phyloP scores from a whole-genome alignment of 1,139 yeast genomes.

The Blastobotrys malaysiensis region DNA sequence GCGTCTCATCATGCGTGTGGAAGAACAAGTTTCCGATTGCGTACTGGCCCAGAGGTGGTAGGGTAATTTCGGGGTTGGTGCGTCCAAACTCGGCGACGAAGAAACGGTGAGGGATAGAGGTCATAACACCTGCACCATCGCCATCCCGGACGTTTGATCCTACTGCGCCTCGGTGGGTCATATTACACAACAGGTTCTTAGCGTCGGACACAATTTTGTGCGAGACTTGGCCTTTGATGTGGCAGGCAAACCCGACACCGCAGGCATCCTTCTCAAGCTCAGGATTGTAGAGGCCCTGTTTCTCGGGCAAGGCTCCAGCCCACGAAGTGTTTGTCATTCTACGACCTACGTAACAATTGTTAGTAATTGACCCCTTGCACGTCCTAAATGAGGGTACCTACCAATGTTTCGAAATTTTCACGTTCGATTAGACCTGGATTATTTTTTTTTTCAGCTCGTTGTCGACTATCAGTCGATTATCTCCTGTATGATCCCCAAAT shows the following conservation, averaged over 20 bases:
- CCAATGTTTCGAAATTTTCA: background rate
- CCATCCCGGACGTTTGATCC: constrained; percentile 94
- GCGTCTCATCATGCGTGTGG: constrained; percentile 65
- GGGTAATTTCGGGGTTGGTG: constrained; percentile 44
- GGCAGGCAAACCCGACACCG: constrained; percentile 97
- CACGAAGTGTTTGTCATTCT: constrained; percentile 71
- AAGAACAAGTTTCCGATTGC: constrained; percentile 94
- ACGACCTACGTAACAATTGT: constrained; percentile 28
- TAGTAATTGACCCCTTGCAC: background rate
- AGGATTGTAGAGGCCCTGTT: constrained; percentile 90
- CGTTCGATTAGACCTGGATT: background rate
- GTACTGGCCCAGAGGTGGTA: constrained; percentile 79
- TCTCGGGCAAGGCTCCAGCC: constrained; percentile 85
- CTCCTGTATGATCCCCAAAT: background rate
- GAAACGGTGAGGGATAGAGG: constrained; percentile 86
- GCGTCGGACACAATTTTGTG: constrained; percentile 96
- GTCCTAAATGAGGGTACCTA: background rate
- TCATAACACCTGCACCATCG: constrained; percentile 97
- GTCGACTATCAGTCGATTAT: background rate
- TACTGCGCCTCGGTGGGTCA: constrained; percentile 99
- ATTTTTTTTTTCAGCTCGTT: too few relatives aligned
- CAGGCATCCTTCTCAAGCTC: constrained; percentile 94
- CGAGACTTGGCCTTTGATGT: constrained; percentile 79
- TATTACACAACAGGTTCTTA: constrained; percentile 74
- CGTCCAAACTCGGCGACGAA: constrained; percentile 73